Evolutionary conservation across 257 asterid species (phyloP).

Genomic region (Jasminum sambac): DNA sequence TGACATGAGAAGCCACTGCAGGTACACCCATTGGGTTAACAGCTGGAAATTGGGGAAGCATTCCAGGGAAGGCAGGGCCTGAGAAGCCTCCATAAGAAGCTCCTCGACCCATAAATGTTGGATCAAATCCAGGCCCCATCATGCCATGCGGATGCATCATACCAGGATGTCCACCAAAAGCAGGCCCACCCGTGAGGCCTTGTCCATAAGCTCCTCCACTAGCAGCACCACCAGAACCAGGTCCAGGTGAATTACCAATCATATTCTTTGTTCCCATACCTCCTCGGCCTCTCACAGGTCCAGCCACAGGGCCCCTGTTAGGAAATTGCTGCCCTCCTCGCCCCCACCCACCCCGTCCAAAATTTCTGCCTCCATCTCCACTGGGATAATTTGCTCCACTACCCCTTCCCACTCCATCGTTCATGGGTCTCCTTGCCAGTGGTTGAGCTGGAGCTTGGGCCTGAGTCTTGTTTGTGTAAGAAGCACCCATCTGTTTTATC

Average conservation of each 20-base stretch:
- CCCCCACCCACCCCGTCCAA: slow-evolving; percentile 53
- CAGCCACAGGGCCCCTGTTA: slow-evolving; percentile 68
- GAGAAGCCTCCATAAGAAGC: slow-evolving; percentile 58
- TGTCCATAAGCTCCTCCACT: slow-evolving; percentile 51
- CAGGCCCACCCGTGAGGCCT: slow-evolving; percentile 46
- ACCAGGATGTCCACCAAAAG: slow-evolving; percentile 49
- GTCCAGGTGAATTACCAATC: slow-evolving; percentile 44
- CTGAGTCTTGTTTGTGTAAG: slow-evolving; percentile 44
- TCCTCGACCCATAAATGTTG: slow-evolving; percentile 55
- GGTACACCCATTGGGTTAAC: slow-evolving; percentile 49
- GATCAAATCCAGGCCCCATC: slow-evolving; percentile 65
- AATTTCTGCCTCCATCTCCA: slow-evolving; percentile 54
- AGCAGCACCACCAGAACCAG: slow-evolving; percentile 35
- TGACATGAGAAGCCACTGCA: slow-evolving; percentile 63
- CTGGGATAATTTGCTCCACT: slow-evolving; percentile 51
- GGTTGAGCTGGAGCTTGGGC: slow-evolving; percentile 45
- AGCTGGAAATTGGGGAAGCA: slow-evolving; percentile 48
- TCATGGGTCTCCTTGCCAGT: slow-evolving; percentile 62
- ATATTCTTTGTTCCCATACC: slow-evolving; percentile 42
- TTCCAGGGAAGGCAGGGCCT: slow-evolving; percentile 53
- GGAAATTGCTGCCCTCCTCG: slow-evolving; percentile 64
- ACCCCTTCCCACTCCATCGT: slow-evolving; percentile 67
- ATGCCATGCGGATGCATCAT: slow-evolving; percentile 55
- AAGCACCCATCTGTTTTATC: slow-evolving; percentile 47
- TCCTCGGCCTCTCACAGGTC: slow-evolving; percentile 62